These are phyloP conservation scores for Cicer arietinum DNA, from an alignment of 306 rosid genomes.

Conservation along the genomic window DNA sequence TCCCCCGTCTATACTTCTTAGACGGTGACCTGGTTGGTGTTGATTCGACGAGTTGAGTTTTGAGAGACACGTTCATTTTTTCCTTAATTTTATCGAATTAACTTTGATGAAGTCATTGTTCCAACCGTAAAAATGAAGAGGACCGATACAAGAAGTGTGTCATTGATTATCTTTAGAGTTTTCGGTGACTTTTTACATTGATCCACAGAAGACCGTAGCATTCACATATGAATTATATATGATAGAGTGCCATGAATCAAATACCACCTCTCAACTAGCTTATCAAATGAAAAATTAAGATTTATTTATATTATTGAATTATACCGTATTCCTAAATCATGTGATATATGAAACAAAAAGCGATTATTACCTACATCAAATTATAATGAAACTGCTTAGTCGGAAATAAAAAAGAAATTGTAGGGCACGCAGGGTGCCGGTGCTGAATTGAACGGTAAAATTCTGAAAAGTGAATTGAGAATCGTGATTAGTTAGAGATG, in stretches of 20 bases:
- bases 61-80: no score
- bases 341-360: neutral
- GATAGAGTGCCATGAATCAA: neutral
- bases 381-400: neutral
- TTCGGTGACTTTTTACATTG: no score
- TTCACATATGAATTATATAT: neutral
- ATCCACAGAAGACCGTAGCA: no score
- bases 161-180: no score
- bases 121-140: no score
- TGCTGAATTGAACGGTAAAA: constrained; percentile 20
- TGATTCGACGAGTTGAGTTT: no score
- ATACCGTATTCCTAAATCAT: constrained; percentile 18
- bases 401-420: neutral
- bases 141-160: no score
- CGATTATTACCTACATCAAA: constrained; percentile 29
- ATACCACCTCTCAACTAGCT: constrained; percentile 4
- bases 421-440: constrained; percentile 8
- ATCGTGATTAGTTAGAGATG: constrained; percentile 12
- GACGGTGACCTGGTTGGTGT: no score
- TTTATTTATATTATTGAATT: neutral
- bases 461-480: constrained; percentile 3
- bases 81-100: no score
- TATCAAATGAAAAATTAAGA: constrained; percentile 12
- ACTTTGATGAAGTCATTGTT: no score
- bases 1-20: no score